These are phyloP conservation scores for Physaria fendleri DNA, from an alignment of 345 rosid genomes.

Conservation along the genomic window DNA sequence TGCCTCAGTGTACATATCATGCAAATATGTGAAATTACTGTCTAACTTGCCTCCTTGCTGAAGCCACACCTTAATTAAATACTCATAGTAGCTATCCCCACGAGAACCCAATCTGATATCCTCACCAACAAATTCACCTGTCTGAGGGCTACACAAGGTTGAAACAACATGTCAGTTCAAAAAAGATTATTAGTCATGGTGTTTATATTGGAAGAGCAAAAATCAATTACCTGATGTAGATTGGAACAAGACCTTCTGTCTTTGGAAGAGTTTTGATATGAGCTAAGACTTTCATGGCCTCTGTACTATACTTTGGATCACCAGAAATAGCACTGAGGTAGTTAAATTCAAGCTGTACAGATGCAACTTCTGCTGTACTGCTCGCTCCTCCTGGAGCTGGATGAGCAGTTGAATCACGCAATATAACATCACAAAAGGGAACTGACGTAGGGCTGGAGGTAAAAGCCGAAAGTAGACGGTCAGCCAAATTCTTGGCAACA, in stretches of 20 bases:
- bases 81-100: slow-evolving; percentile 98
- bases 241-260: slow-evolving; percentile 89
- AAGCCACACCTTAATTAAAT: slow-evolving; percentile 92
- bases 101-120: slow-evolving; percentile 96
- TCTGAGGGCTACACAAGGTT: slow-evolving; percentile 55
- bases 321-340: slow-evolving; percentile 86
- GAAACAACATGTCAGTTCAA: slow-evolving; percentile 22
- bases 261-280: slow-evolving; percentile 82
- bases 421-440: slow-evolving; percentile 77
- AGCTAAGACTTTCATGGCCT: slow-evolving; percentile 91
- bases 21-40: slow-evolving; percentile 52
- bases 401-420: slow-evolving; percentile 70
- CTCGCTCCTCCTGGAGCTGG: slow-evolving; percentile 87
- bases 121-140: slow-evolving; percentile 85
- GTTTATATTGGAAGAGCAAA: neutral
- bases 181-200: neutral
- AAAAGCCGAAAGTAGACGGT: slow-evolving; percentile 80
- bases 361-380: slow-evolving; percentile 89
- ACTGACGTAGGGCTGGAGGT: slow-evolving; percentile 75
- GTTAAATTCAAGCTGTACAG: slow-evolving; percentile 93
- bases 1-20: slow-evolving; percentile 89
- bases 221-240: slow-evolving; percentile 65
- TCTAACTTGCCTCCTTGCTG: slow-evolving; percentile 52
- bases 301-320: slow-evolving; percentile 72
- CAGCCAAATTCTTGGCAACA: slow-evolving; percentile 75